phyloP scores from a whole-genome alignment of 306 rosid species.

The Delonix regia region DNA sequence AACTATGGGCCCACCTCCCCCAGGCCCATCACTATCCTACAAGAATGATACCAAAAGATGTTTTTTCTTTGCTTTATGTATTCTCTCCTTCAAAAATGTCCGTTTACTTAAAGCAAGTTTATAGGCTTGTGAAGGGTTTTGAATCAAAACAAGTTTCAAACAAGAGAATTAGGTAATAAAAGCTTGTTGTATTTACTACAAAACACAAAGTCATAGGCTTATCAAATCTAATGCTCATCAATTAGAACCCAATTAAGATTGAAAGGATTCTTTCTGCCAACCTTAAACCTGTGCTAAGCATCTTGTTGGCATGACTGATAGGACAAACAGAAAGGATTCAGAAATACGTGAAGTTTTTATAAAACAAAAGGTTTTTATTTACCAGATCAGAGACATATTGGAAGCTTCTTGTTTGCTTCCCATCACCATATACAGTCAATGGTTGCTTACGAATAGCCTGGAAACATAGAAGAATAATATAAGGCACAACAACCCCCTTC shows the following conservation, averaged over 20 bases:
- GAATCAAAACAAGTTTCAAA: slow-evolving; percentile 15
- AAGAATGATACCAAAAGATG: slow-evolving; percentile 15
- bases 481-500: slow-evolving; percentile 7
- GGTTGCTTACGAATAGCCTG: slow-evolving; percentile 96
- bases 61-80: slow-evolving; percentile 25
- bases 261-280: slow-evolving; percentile 13
- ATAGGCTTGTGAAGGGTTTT: slow-evolving; percentile 11
- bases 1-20: no score
- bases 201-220: slow-evolving; percentile 18
- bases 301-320: background rate
- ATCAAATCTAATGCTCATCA: slow-evolving; percentile 9
- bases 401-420: slow-evolving; percentile 97
- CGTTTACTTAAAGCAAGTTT: no score
- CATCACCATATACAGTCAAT: slow-evolving; percentile 93
- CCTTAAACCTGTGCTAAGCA: background rate
- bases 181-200: slow-evolving; percentile 16
- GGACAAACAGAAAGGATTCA: slow-evolving; percentile 8
- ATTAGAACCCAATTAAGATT: slow-evolving; percentile 26
- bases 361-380: slow-evolving; percentile 13
- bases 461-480: slow-evolving; percentile 10
- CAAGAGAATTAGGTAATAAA: slow-evolving; percentile 9
- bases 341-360: background rate
- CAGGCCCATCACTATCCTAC: background rate
- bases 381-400: slow-evolving; percentile 98
- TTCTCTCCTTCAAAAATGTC: slow-evolving; percentile 19